These are phyloP conservation scores for Sambucus nigra DNA, from an alignment of 129 eudicot genomes.

Conservation along the genomic window DNA sequence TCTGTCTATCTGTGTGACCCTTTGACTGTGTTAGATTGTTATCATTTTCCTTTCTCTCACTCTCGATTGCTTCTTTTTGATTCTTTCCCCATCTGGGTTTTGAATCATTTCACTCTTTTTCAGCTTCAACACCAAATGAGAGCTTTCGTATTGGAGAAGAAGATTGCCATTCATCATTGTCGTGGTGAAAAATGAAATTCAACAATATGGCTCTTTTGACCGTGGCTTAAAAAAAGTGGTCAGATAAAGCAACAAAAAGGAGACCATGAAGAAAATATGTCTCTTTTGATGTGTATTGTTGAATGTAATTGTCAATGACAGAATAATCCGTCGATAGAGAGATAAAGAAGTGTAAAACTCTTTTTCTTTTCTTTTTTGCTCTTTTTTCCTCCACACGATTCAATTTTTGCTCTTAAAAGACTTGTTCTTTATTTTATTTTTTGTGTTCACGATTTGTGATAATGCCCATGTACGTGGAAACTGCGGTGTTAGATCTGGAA, in stretches of 20 bases:
- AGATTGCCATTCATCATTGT: constrained; percentile 19
- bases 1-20: neutral
- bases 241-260: constrained; percentile 11
- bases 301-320: constrained; percentile 19
- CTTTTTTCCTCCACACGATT: constrained; percentile 45
- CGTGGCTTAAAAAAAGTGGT: constrained; percentile 20
- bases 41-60: constrained; percentile 2
- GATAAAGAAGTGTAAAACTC: constrained; percentile 7
- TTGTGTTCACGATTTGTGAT: constrained; percentile 8
- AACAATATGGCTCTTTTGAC: constrained; percentile 30
- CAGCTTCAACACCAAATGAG: constrained; percentile 23
- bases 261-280: constrained; percentile 26
- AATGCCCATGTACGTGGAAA: constrained; percentile 44
- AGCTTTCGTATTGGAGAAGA: constrained; percentile 28
- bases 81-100: constrained; percentile 23
- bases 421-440: neutral
- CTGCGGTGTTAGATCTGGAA: constrained; percentile 47
- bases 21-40: neutral
- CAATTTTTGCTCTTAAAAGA: constrained; percentile 11
- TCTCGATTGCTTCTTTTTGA: constrained; percentile 22
- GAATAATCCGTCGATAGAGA: constrained; percentile 2
- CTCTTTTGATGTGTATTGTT: constrained; percentile 22
- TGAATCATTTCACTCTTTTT: constrained; percentile 35
- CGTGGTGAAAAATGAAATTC: constrained; percentile 29
- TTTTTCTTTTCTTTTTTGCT: constrained; percentile 6